A percentile compares a stretch with the other conserved stretches of the same genome.
Conservation (phyloP, 108 stramenopile species). For the Craspedostauros australis region DNA sequence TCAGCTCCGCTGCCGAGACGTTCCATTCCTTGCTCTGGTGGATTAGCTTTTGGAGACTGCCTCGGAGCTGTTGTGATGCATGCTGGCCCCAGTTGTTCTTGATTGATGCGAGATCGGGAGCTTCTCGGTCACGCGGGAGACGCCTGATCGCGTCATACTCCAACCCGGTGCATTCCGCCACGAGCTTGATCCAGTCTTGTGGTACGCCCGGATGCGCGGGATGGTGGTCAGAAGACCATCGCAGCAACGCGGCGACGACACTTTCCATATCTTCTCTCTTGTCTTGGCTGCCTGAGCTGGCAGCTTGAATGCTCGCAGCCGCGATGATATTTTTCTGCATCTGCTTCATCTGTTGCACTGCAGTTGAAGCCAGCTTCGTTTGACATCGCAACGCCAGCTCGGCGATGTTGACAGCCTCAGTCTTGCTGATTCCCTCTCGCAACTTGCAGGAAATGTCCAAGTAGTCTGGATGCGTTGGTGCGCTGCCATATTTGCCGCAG, state of each 20-base stretch:
- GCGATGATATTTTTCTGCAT: conserved; percentile 12
- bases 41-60: conserved; percentile 27
- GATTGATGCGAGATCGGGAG: conserved; percentile 7
- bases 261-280: conserved; percentile 1
- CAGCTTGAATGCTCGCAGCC: neutral
- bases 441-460: conserved; percentile 52
- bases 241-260: conserved; percentile 6
- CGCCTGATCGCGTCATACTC: conserved; percentile 5
- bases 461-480: conserved; percentile 79
- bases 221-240: conserved; percentile 16
- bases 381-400: conserved; percentile 34
- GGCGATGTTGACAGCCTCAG: conserved; percentile 42
- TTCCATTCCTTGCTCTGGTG: conserved; percentile 21
- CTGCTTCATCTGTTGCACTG: conserved; percentile 24
- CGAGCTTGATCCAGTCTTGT: conserved; percentile 27
- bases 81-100: conserved; percentile 35
- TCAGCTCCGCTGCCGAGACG: conserved; percentile 33
- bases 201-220: conserved; percentile 8
- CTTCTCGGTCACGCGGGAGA: conserved; percentile 1
- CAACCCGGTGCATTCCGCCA: conserved; percentile 13
- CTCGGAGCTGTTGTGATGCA: conserved; percentile 38
- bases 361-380: conserved; percentile 28
- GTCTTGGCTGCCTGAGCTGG: conserved; percentile 6
- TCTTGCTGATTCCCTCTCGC: conserved; percentile 26
- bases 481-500: conserved; percentile 56